Base-by-base conservation (phyloP, 306 rosid species). In the Sesbania bispinosa region DNA sequence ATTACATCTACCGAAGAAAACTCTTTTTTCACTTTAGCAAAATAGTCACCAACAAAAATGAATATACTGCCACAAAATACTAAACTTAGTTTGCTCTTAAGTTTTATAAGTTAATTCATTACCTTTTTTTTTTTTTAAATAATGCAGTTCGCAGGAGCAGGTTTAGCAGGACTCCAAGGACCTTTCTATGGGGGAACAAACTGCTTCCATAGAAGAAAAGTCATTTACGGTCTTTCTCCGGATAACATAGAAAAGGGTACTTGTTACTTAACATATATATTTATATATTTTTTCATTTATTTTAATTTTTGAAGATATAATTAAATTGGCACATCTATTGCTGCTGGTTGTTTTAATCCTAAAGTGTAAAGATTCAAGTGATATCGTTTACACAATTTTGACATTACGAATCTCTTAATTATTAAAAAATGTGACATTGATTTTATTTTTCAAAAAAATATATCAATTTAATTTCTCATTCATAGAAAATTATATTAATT, bases 101-200 rank as follows among this genome's bases (percentile, higher is more conserved):
- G n/a, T 16, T 57, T 58, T 33, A 10, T 47, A 7, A 63, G 3
- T 62, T n/a, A 42, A 13, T 16, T 10, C 0, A 59, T 4, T 59
- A 21, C 3, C n/a, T n/a, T n/a, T n/a, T 15, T 26, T 7, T 4
- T 1, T 1, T 27, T 33, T 11, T 2, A 6, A 53, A 11, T 23
- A 51, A 48, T 32, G 32, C 50, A 85, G 96, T 61, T 50, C 69
- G 0, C 36, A 14, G 73, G 1, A 3, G 13, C 24, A 1, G 96
- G 98, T 54, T 0, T 85, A 32, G 69, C 62, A 3, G 96, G 90
- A 41, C 42, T 88, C 6, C 97, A 89, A 82, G 96, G 91, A 62
- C 60, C 75, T 1, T 7, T 69, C 16, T 84, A 86, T 14, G 43
- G 2, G 0, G 93, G 96, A 75, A 88, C 93, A 7, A 82, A 85